These are phyloP conservation scores for Chenopodium album DNA, from an alignment of 148 eudicot genomes.

Conservation along the genomic window DNA sequence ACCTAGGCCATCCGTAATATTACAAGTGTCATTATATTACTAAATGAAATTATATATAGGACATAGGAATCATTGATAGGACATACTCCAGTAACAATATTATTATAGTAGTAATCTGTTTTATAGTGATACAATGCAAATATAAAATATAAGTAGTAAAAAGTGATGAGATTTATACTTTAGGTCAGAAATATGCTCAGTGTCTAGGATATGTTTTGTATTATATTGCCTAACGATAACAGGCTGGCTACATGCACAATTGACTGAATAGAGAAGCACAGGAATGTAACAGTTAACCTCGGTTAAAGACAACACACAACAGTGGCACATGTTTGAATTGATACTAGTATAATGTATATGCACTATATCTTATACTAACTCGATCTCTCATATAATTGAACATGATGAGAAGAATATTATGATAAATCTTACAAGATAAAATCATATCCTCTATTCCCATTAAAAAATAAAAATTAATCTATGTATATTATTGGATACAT, in stretches of 20 bases:
- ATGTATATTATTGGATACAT: too few relatives aligned
- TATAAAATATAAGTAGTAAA: not conserved
- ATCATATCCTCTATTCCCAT: too few relatives aligned
- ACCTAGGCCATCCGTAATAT: not conserved
- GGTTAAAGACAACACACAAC: not conserved
- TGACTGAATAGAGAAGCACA: not conserved
- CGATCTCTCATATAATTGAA: too few relatives aligned
- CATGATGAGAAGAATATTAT: too few relatives aligned
- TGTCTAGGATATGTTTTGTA: constrained; percentile 6
- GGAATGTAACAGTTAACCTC: not conserved
- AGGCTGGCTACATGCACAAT: constrained; percentile 18
- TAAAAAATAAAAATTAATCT: too few relatives aligned
- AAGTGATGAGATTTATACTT: not conserved
- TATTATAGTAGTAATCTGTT: not conserved
- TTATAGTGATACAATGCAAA: not conserved
- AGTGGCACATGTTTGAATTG: constrained; percentile 5
- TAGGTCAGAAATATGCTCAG: not conserved
- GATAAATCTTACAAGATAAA: too few relatives aligned
- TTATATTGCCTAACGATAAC: not conserved
- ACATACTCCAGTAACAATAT: not conserved
- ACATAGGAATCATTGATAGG: not conserved
- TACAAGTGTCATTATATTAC: not conserved
- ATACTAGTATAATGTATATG: not conserved
- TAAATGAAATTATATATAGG: not conserved
- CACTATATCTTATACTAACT: not conserved